Percentiles rank a stretch among this genome's conserved stretches.
Conservation (phyloP, 139 green algal species). For the Choricystis sp. region DNA sequence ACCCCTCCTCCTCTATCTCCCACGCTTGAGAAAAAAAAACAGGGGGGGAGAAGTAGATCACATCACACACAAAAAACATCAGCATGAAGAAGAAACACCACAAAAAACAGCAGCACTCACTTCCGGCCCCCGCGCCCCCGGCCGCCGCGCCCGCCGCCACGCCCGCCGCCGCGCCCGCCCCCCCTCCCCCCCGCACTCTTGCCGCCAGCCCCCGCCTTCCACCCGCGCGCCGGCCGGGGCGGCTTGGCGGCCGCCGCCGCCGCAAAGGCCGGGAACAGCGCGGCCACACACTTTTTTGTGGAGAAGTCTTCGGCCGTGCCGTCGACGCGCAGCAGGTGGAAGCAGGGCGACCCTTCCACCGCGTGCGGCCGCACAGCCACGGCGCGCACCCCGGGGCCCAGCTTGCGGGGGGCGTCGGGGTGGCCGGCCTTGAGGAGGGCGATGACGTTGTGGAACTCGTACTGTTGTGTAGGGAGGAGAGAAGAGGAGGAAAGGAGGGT, state of each 20-base stretch:
- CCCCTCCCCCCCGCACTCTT: too few species aligned
- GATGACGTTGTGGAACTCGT: conserved; percentile 44
- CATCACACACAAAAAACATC: neutral
- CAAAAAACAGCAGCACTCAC: conserved; percentile 1
- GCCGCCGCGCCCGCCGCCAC: neutral
- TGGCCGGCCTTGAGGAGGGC: conserved; percentile 50
- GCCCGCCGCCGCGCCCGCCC: neutral
- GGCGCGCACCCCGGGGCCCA: conserved; percentile 19
- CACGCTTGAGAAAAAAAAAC: neutral
- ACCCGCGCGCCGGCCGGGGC: neutral
- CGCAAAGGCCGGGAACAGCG: conserved; percentile 23
- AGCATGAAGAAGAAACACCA: neutral
- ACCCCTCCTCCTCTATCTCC: too few species aligned
- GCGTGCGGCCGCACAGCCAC: conserved; percentile 28
- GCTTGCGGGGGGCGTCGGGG: conserved; percentile 33
- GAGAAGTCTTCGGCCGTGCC: conserved; percentile 53
- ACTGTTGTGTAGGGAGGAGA: conserved; percentile 37
- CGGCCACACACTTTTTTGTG: conserved; percentile 40
- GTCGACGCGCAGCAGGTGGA: conserved; percentile 37
- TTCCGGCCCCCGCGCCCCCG: too few species aligned
- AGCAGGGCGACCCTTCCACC: conserved; percentile 19
- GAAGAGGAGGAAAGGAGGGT: neutral
- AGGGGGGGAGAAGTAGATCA: too few species aligned
- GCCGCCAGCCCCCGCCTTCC: neutral
- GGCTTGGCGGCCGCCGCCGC: neutral